These are phyloP conservation scores for Phytophthora pini DNA, from an alignment of 352 stramenopile genomes.

Conservation along the genomic window DNA sequence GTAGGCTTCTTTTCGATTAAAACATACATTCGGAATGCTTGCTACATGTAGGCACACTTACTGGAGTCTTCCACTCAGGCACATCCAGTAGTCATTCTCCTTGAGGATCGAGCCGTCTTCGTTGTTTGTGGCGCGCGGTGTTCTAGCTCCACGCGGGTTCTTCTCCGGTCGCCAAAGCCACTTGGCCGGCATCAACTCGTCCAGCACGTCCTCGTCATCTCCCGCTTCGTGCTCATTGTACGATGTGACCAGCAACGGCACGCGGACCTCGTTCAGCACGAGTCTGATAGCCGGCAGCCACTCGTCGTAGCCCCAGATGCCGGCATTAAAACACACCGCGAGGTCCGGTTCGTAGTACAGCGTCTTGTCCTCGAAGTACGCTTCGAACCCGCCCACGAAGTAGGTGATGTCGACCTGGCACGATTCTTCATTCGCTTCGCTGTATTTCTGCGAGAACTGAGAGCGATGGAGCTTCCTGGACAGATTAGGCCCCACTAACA, in stretches of 20 bases:
- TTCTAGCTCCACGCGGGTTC: slow-evolving; percentile 60
- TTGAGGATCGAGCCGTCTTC: slow-evolving; percentile 57
- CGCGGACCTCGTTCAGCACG: slow-evolving; percentile 59
- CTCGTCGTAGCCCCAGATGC: slow-evolving; percentile 90
- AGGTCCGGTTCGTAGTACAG: slow-evolving; percentile 62
- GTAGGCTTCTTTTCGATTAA: slow-evolving; percentile 20
- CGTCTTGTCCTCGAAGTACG: slow-evolving; percentile 52
- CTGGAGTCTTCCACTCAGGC: slow-evolving; percentile 45
- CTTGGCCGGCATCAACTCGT: slow-evolving; percentile 45
- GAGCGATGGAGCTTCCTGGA: slow-evolving; percentile 56
- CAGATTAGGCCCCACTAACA: slow-evolving; percentile 82
- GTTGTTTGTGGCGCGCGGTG: slow-evolving; percentile 64
- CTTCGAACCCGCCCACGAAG: slow-evolving; percentile 77
- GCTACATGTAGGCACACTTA: neutral
- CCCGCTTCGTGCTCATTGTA: slow-evolving; percentile 86
- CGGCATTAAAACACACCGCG: slow-evolving; percentile 85
- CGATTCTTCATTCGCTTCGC: slow-evolving; percentile 4
- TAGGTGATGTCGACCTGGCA: slow-evolving; percentile 64
- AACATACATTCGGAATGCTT: neutral
- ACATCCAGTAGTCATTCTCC: slow-evolving; percentile 90
- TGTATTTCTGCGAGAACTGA: slow-evolving; percentile 30
- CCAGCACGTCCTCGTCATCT: slow-evolving; percentile 83
- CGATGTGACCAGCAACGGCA: slow-evolving; percentile 80
- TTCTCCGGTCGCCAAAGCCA: slow-evolving; percentile 83
- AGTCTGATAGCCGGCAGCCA: slow-evolving; percentile 78